Conservation (phyloP, 148 eudicot species). For the Fagopyrum homotropicum region DNA sequence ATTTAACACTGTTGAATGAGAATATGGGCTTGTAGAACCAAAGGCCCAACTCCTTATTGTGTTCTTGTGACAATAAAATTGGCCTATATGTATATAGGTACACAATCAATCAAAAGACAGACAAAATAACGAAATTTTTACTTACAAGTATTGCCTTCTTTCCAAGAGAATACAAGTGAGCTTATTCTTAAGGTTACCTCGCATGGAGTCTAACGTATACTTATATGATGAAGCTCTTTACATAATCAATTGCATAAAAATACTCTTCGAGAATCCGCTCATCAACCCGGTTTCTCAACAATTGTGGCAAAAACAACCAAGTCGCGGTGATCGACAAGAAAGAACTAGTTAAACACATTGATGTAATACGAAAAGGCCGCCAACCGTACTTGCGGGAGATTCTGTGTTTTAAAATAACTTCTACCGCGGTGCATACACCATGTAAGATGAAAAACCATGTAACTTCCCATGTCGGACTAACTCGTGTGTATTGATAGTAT, state of each 20-base stretch:
- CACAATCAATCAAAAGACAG: no score
- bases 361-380: conserved; percentile 23
- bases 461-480: conserved; percentile 53
- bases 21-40: no score
- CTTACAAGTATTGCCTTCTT: no score
- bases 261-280: not conserved
- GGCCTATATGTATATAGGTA: no score
- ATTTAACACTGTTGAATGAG: no score
- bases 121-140: no score
- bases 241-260: not conserved
- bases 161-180: no score
- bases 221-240: not conserved
- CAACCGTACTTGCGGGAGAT: conserved; percentile 17
- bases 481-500: conserved; percentile 38
- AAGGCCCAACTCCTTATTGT: no score
- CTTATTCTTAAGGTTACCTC: not conserved
- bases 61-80: no score
- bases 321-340: conserved; percentile 36
- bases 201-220: not conserved
- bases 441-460: conserved; percentile 54
- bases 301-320: conserved; percentile 59
- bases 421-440: conserved; percentile 37
- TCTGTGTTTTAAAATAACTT: conserved; percentile 26
- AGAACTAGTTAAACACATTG: conserved; percentile 33
- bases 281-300: conserved; percentile 29